Evolutionary conservation across 441 rosid genomes (phyloP), one percentile per base, ranked within the genome.

Genomic region (Euphorbia corollata): DNA sequence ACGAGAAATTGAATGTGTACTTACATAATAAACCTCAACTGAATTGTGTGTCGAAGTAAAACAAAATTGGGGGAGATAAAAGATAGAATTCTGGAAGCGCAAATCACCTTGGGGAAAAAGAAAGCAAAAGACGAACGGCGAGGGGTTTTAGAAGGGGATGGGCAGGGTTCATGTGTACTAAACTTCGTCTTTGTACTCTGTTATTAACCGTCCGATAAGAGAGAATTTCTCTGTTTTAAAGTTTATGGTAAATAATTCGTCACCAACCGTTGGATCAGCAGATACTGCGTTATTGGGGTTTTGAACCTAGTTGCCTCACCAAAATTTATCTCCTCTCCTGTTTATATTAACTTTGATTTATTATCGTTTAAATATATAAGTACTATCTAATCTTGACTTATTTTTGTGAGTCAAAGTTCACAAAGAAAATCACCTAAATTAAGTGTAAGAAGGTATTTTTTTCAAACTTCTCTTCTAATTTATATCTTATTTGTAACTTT

Each of bases 111-210:
- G n/a, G 24, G 27, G n/a, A 38, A 34, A 43, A 8, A 23, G 8
- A 0, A 5, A 7, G 41, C 41, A 36, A 36, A 8, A 6, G 41
- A 2, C 2, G 41, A 5, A 36, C 8, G 41, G 41, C 41, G 5
- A 36, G 41, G 41, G 41, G 41, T 36, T 36, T 36, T 36, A 36
- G 41, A 36, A 36, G 41, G 13, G 71, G 73, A 63, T 65, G 34
- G 34, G 58, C 63, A 59, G 71, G 19, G 20, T 39, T 55, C 23
- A 5, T 30, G 15, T 27, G 55, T 18, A 22, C 1, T 56, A 8
- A 22, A 57, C 36, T 18, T 51, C 51, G 41, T 36, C 7, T 8
- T 36, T 36, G 8, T 8, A 32, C 15, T 6, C 13, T 47, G 58
- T 9, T 54, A 36, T 13, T 1, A 36, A 36, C 60, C 68, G 68